Percentiles rank a stretch among this genome's conserved stretches.
These are phyloP conservation scores for Calamus simplicifolius DNA, from an alignment of 176 grass and related monocot species.

Conservation along the genomic window DNA sequence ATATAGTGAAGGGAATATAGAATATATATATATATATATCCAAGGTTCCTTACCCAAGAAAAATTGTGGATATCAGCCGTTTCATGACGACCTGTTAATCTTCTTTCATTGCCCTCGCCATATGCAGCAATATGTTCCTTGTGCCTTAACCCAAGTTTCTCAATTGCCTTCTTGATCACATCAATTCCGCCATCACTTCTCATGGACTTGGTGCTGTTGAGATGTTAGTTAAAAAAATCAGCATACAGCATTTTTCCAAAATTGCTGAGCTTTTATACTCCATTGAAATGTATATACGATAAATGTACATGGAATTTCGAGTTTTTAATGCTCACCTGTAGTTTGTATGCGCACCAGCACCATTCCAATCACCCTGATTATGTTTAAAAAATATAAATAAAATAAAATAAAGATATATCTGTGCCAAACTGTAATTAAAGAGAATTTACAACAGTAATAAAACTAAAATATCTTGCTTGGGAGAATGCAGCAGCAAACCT, in stretches of 20 bases:
- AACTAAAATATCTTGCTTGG: too few relatives aligned
- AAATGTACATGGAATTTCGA: too few relatives aligned
- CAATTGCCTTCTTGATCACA: conserved; percentile 5
- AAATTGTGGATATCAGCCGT: conserved; percentile 11
- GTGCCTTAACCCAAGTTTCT: conserved; percentile 3
- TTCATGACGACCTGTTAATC: conserved; percentile 7
- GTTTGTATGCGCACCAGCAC: conserved; percentile 14
- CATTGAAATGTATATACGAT: too few relatives aligned
- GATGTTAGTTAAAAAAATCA: neutral
- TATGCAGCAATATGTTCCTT: conserved; percentile 13
- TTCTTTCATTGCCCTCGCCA: conserved; percentile 9
- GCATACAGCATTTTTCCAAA: too few relatives aligned
- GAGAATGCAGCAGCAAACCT: too few relatives aligned
- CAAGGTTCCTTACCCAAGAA: neutral
- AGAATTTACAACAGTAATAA: neutral
- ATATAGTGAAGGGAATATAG: too few relatives aligned
- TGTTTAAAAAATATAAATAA: neutral
- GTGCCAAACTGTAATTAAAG: neutral
- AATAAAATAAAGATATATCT: neutral
- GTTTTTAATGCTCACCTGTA: neutral
- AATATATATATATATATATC: too few relatives aligned
- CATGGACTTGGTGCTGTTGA: conserved; percentile 14
- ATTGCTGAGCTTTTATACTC: too few relatives aligned
- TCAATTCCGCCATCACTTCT: conserved; percentile 10
- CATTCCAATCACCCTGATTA: conserved; percentile 11